Conservation (phyloP, 2,329 filamentous ascomycete species). For the Microdochium bolleyi region DNA sequence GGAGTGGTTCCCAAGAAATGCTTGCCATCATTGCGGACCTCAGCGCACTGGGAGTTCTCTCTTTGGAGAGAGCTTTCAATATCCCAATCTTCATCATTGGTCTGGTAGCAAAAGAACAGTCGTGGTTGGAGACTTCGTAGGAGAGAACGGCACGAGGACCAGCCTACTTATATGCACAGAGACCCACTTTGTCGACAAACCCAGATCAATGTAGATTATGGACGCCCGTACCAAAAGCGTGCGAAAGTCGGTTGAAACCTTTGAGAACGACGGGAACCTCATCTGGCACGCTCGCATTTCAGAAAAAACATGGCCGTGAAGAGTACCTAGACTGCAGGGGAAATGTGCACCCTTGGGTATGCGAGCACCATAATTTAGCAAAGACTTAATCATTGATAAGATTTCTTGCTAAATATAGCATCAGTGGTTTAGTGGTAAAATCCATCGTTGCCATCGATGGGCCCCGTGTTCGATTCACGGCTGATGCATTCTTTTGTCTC, state of each 20-base stretch:
- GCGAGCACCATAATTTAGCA: not conserved
- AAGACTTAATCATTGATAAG: not conserved
- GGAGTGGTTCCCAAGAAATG: not conserved
- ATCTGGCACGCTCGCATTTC: not conserved
- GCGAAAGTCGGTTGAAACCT: not conserved
- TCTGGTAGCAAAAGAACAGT: not conserved
- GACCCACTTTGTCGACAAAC: not conserved
- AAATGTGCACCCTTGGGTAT: not conserved
- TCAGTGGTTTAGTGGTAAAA: slow-evolving; percentile 45
- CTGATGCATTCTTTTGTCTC: slow-evolving; percentile 19
- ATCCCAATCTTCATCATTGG: not conserved
- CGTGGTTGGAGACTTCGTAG: not conserved
- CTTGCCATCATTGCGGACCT: not conserved
- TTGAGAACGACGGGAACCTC: not conserved
- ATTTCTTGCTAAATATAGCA: slow-evolving; percentile 10
- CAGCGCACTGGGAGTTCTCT: not conserved
- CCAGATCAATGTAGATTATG: not conserved
- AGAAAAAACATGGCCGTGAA: not conserved
- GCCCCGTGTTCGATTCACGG: slow-evolving; percentile 38
- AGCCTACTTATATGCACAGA: not conserved
- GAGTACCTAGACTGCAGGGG: not conserved
- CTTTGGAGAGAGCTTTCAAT: not conserved
- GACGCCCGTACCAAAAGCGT: not conserved
- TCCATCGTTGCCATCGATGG: slow-evolving; percentile 46
- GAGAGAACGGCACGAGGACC: not conserved